Evolutionary conservation across 1,139 yeast genomes (phyloP).

Genomic region (Pichia sp.): DNA sequence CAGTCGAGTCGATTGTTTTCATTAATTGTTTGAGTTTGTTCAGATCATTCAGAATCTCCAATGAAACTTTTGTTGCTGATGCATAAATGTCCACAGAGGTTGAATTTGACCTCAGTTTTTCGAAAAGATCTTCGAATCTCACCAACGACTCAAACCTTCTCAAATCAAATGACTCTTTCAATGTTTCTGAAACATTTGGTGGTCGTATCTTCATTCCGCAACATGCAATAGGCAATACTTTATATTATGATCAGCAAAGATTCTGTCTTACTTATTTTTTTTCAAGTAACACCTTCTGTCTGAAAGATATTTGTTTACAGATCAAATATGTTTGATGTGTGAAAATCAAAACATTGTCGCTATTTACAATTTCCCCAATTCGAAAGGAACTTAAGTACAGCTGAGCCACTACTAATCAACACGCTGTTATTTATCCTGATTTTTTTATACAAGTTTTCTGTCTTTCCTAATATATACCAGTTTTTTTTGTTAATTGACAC

Average conservation of each 20-base stretch:
- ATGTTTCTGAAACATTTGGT: not conserved
- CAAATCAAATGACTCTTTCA: slow-evolving; percentile 1
- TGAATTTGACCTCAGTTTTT: not conserved
- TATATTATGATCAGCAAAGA: too few species aligned
- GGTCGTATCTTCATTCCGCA: not conserved
- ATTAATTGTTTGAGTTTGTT: slow-evolving; percentile 1
- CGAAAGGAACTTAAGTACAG: not conserved
- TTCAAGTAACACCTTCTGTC: too few species aligned
- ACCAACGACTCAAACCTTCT: not conserved
- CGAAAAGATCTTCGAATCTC: not conserved
- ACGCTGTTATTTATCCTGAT: not conserved
- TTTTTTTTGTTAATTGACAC: too few species aligned
- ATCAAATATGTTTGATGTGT: not conserved
- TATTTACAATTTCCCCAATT: not conserved
- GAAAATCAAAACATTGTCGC: not conserved
- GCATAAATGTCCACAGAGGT: not conserved
- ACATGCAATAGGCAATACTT: too few species aligned
- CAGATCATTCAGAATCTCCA: not conserved
- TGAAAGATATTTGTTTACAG: not conserved
- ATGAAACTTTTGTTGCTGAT: not conserved
- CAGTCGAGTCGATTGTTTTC: slow-evolving; percentile 4
- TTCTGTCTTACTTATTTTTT: too few species aligned
- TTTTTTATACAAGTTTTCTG: too few species aligned
- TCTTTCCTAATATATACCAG: too few species aligned
- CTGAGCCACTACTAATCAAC: not conserved